phyloP scores from a whole-genome alignment of 177 flowering plant genomes.

The Tripterygium wilfordii region DNA sequence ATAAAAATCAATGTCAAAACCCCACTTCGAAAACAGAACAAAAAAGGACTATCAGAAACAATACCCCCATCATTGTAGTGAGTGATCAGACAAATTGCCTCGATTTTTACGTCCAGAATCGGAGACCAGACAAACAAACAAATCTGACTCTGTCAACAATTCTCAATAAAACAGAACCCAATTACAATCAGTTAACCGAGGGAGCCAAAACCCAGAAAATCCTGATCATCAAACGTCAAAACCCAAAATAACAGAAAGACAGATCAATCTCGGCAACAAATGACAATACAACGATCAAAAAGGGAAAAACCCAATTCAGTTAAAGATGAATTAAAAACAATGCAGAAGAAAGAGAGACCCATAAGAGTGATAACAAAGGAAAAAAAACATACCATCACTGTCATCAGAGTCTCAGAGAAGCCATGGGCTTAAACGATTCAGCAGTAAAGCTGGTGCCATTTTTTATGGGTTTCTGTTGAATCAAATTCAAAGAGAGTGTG shows the following conservation, averaged over 20 bases:
- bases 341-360: neutral
- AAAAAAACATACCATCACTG: constrained; percentile 28
- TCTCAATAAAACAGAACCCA: constrained; percentile 4
- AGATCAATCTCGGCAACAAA: constrained; percentile 3
- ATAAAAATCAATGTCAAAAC: too few relatives aligned
- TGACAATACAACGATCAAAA: neutral
- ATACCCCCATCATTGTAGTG: too few relatives aligned
- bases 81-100: constrained; percentile 10
- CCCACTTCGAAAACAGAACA: too few relatives aligned
- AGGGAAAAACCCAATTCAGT: constrained; percentile 3
- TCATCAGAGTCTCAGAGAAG: constrained; percentile 9
- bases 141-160: neutral
- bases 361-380: constrained; percentile 10
- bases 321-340: neutral
- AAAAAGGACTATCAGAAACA: too few relatives aligned
- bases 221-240: constrained; percentile 2
- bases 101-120: constrained; percentile 17
- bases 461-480: too few relatives aligned
- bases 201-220: constrained; percentile 16
- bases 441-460: too few relatives aligned
- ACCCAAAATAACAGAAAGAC: neutral
- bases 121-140: neutral
- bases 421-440: too few relatives aligned
- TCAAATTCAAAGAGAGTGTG: constrained; percentile 11
- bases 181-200: constrained; percentile 7